Evolutionary conservation across 768 basidiomycete species (phyloP).

Genomic region (Tylopilus subfusipes): DNA sequence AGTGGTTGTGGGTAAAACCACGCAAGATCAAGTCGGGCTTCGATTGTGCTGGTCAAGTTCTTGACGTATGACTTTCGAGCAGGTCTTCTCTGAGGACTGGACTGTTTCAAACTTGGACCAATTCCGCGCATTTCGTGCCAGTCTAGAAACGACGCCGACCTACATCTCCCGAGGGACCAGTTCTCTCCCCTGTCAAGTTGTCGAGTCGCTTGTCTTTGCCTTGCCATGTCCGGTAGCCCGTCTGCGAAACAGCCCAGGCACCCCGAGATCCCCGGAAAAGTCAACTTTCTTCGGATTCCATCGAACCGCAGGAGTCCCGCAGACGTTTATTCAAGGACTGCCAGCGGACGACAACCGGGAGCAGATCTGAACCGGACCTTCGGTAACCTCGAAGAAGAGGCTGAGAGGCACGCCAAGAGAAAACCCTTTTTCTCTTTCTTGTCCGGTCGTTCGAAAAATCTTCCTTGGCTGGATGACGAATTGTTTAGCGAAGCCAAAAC

Average conservation of each 20-base stretch:
- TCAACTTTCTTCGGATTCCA: background rate
- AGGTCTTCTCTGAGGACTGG: conserved; percentile 6
- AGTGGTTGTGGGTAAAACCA: background rate
- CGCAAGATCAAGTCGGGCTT: conserved; percentile 7
- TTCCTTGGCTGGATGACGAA: conserved; percentile 19
- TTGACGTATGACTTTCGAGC: background rate
- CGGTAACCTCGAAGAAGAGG: conserved; percentile 11
- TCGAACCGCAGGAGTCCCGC: background rate
- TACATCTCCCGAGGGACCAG: background rate
- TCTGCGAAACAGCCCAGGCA: conserved; percentile 8
- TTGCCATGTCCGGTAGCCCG: conserved; percentile 12
- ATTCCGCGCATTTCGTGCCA: background rate
- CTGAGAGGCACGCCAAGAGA: conserved; percentile 3
- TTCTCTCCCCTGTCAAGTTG: background rate
- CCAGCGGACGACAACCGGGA: background rate
- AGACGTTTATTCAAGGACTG: background rate
- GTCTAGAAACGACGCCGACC: background rate
- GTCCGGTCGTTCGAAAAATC: conserved; percentile 6
- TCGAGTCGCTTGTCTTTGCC: background rate
- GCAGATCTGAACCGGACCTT: background rate
- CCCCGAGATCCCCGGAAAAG: background rate
- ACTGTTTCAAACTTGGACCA: conserved; percentile 16
- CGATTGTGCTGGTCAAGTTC: background rate
- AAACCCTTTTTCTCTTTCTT: conserved; percentile 16
- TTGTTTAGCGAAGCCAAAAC: conserved; percentile 26